Evolutionary conservation across 768 basidiomycete species (phyloP), one percentile per base, ranked within the genome.

Genomic region (Brasilioporus rufonigricans): DNA sequence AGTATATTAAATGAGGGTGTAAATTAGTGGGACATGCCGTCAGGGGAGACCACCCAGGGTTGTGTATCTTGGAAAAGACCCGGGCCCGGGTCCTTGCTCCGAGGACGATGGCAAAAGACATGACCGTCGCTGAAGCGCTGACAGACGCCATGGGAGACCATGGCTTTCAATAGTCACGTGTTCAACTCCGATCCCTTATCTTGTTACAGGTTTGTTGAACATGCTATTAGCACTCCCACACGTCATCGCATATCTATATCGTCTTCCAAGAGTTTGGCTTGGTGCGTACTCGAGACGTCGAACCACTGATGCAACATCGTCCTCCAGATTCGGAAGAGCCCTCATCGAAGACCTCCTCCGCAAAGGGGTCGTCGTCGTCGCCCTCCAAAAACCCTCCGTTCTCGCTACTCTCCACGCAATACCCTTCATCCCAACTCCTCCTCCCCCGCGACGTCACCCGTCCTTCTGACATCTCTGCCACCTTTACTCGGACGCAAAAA

Each of bases 391-490:
- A 31, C 75, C 77, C 1, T 63, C 57, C 11, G 64, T 51, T 19
- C 61, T 76, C 24, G 33, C 57, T 65, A 12, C 74, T 70, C 29
- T 31, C 57, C 5, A 41, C 52, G 0, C 38, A 64, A 23, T 71
- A 73, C 46, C 57, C 65, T 6, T 36, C 60, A 13, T 59, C 67
- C 14, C 63, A 65, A 14, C 67, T 78, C 2, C 64, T 75, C 39
- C 53, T 74, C 41, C 57, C 66, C 46, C 63, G 78, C 38, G 77
- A 80, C 55, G 76, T 80, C 32, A 69, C 69, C 13, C 59, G 53
- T 5, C 58, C 46, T 3, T 44, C 57, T 6, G 68, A 76, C 1
- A 71, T 78, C 48, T 36, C 41, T 10, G 56, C 58, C 2, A 75
- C 72, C 1, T 79, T 80, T 51, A 45, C 55, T 0, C 50, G 55